These are phyloP conservation scores for Clitopilus passeckerianus DNA, from an alignment of 768 basidiomycete genomes.

Conservation along the genomic window DNA sequence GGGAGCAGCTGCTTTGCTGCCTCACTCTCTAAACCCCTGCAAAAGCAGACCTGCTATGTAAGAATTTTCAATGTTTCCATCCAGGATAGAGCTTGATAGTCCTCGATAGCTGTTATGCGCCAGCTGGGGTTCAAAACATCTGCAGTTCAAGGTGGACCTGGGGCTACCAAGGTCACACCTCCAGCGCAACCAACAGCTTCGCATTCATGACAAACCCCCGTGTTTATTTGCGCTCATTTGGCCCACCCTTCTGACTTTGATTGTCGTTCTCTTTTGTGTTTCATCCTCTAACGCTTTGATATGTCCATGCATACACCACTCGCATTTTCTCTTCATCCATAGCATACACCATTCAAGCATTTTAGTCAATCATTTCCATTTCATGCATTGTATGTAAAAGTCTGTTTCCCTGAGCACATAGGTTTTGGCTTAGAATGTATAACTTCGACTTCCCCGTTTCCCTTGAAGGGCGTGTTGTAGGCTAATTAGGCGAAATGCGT, in stretches of 20 bases:
- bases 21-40: slow-evolving; percentile 83
- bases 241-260: slow-evolving; percentile 14
- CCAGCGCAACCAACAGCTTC: slow-evolving; percentile 3
- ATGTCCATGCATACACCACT: slow-evolving; percentile 28
- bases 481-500: background rate
- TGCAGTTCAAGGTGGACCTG: slow-evolving; percentile 53
- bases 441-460: background rate
- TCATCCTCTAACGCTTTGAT: slow-evolving; percentile 27
- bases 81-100: slow-evolving; percentile 3
- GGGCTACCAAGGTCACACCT: slow-evolving; percentile 48
- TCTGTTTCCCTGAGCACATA: slow-evolving; percentile 2
- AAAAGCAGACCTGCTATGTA: slow-evolving; percentile 79
- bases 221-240: slow-evolving; percentile 20
- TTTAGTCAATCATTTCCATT: slow-evolving; percentile 17
- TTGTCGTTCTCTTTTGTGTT: slow-evolving; percentile 26
- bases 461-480: background rate
- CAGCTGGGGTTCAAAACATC: slow-evolving; percentile 90
- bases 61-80: slow-evolving; percentile 4
- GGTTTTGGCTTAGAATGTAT: background rate
- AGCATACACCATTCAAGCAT: slow-evolving; percentile 28
- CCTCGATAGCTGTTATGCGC: slow-evolving; percentile 55
- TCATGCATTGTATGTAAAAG: slow-evolving; percentile 43
- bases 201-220: slow-evolving; percentile 26
- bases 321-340: slow-evolving; percentile 18
- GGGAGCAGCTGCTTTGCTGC: slow-evolving; percentile 71